These are phyloP conservation scores for Rhamnella rubrinervis DNA, from an alignment of 331 rosid genomes.

Conservation along the genomic window DNA sequence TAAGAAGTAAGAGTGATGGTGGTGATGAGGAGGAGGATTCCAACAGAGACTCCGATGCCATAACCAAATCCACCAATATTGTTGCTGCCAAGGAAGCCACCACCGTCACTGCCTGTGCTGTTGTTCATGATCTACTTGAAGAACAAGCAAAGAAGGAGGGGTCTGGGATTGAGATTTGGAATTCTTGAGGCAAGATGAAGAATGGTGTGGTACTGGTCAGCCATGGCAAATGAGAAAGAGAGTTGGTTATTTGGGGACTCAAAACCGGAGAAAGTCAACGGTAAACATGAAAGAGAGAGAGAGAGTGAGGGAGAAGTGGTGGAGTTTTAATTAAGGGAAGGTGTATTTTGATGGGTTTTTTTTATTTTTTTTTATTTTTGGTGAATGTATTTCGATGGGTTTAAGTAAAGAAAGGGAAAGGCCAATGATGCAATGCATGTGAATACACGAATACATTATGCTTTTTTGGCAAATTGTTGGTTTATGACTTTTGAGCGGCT, in stretches of 20 bases:
- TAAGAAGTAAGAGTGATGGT: slow-evolving; percentile 83
- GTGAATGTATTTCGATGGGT: slow-evolving; percentile 23
- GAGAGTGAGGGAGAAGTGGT: slow-evolving; percentile 2
- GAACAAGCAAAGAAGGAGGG: neutral
- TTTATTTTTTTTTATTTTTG: neutral
- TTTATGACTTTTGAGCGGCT: slow-evolving; percentile 18
- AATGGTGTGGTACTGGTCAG: slow-evolving; percentile 25
- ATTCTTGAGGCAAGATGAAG: no score
- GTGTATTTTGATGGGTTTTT: slow-evolving; percentile 27
- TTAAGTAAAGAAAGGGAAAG: slow-evolving; percentile 27
- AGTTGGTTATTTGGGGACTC: slow-evolving; percentile 30
- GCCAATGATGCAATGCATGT: slow-evolving; percentile 41
- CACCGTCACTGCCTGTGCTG: slow-evolving; percentile 26
- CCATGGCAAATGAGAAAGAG: slow-evolving; percentile 31
- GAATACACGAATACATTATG: slow-evolving; percentile 23
- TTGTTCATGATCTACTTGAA: slow-evolving; percentile 48
- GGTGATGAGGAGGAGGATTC: slow-evolving; percentile 79
- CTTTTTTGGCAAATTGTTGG: slow-evolving; percentile 16
- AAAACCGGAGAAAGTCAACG: slow-evolving; percentile 56
- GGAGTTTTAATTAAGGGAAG: slow-evolving; percentile 43
- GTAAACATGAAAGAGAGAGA: slow-evolving; percentile 13
- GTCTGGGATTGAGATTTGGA: slow-evolving; percentile 8
- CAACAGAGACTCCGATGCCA: slow-evolving; percentile 82
- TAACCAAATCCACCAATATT: slow-evolving; percentile 61
- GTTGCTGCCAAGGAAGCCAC: slow-evolving; percentile 58